Evolutionary conservation across 2,329 filamentous ascomycete genomes (phyloP).

Genomic region (Coniochaeta pulveracea): DNA sequence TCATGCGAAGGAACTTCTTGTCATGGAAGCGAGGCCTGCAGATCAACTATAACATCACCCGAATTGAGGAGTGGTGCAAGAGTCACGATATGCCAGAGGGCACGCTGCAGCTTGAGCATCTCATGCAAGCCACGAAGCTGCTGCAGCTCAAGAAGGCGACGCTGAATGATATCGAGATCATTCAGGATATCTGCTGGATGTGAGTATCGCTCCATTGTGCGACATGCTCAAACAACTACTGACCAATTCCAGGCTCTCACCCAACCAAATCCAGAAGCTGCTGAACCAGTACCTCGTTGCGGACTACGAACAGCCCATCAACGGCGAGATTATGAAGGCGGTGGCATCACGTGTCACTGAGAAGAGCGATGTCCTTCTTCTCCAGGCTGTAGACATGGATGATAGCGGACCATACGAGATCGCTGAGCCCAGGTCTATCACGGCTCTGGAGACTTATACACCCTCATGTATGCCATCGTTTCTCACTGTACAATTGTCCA

Average conservation of each 20-base stretch:
- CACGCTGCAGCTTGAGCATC: conserved; percentile 89
- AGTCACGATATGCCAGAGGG: conserved; percentile 99
- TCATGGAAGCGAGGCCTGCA: conserved; percentile 98
- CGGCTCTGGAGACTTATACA: conserved; percentile 93
- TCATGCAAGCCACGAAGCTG: conserved; percentile 99
- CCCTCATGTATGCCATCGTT: conserved; percentile 67
- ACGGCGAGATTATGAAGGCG: conserved; percentile 99
- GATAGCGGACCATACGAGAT: conserved; percentile 98
- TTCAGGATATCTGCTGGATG: conserved; percentile 99
- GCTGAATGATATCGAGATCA: conserved; percentile 97
- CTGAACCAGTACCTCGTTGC: conserved; percentile 97
- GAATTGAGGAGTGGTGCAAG: conserved; percentile 99
- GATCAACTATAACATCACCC: conserved; percentile 99
- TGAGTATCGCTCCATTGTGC: conserved; percentile 35
- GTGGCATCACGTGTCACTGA: conserved; percentile 94
- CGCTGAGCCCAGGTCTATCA: conserved; percentile 90
- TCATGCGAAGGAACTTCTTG: conserved; percentile 97
- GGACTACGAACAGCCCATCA: conserved; percentile 98
- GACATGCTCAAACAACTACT: conserved; percentile 5
- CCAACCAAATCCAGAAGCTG: conserved; percentile 97
- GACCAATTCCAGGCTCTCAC: conserved; percentile 59
- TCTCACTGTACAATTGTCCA: not conserved
- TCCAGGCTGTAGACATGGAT: conserved; percentile 96
- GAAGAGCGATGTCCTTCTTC: conserved; percentile 90
- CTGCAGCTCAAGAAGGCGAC: conserved; percentile 98